Conservation (phyloP, 345 rosid species). For the Cardamine chenopodiifolia region DNA sequence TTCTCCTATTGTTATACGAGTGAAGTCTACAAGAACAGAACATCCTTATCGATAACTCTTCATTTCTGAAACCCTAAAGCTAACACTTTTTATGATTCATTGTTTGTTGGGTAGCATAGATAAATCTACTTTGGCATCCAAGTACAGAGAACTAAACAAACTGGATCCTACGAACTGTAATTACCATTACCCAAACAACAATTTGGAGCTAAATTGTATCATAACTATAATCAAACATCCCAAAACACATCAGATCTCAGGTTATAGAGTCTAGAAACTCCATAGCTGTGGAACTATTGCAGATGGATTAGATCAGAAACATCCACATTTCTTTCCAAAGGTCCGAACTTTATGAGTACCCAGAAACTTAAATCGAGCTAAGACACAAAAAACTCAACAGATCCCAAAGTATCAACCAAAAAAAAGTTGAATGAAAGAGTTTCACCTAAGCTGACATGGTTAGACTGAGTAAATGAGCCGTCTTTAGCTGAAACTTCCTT, state of each 20-base stretch:
- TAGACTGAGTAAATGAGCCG: conserved; percentile 69
- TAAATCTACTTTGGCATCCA: not conserved
- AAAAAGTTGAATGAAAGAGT: not conserved
- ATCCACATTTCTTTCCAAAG: conserved; percentile 38
- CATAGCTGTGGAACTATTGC: conserved; percentile 16
- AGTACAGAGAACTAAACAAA: conserved; percentile 10
- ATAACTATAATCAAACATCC: conserved; percentile 17
- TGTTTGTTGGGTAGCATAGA: conserved; percentile 3
- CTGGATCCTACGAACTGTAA: conserved; percentile 5
- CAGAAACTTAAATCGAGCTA: conserved; percentile 34
- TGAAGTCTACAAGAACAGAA: not conserved
- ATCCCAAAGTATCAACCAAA: conserved; percentile 29
- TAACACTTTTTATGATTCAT: not conserved
- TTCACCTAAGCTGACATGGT: conserved; percentile 76
- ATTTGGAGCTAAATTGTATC: conserved; percentile 17
- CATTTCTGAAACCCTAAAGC: not conserved
- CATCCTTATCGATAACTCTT: not conserved
- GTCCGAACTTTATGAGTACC: conserved; percentile 31
- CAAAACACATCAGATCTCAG: conserved; percentile 52
- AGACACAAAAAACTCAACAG: conserved; percentile 45
- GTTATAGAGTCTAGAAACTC: conserved; percentile 14
- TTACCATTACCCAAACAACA: conserved; percentile 8
- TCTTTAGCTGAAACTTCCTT: conserved; percentile 82
- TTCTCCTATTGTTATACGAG: not conserved
- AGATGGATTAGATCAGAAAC: conserved; percentile 50